Evolutionary conservation across 768 basidiomycete genomes (phyloP), one percentile per base, ranked within the genome.

Genomic region (Clathrus columnatus): DNA sequence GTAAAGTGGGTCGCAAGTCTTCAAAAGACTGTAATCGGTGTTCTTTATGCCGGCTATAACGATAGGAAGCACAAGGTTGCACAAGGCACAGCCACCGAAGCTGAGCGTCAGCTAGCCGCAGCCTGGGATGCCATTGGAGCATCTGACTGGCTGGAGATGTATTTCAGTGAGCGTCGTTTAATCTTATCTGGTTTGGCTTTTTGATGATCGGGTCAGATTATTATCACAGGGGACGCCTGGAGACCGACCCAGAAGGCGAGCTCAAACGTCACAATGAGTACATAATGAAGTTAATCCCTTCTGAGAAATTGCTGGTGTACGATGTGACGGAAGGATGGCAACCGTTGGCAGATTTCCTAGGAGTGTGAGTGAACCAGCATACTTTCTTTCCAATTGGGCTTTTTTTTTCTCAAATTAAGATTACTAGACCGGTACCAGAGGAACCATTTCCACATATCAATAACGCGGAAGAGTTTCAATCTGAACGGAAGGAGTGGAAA

Each of bases 391-490:
- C 17, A 17, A 10, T 7, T 41, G 11, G 24, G 20, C 11, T 11
- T 14, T 7, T 21, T 14, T 32, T n/a, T n/a, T n/a, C n/a, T n/a
- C n/a, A 41, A 53, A 14, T n/a, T 44, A 11, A 11, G 5, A 23
- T 44, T 41, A n/a, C n/a, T 30, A 53, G 51, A 4, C 32, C 36
- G 24, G 27, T 23, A 26, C 51, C 51, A 6, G 23, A 20, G 14
- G n/a, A 10, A 14, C 51, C 51, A 5, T 53, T 53, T 29, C 51
- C 51, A n/a, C 51, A 53, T 23, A 24, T 53, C 18, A 53, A 53
- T 24, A 43, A 53, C 23, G 27, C 51, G 4, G 51, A 32, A 17
- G 7, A 32, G 10, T 51, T 51, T 23, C n/a, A n/a, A n/a, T n/a
- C n/a, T n/a, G n/a, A n/a, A n/a, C n/a, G n/a, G n/a, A n/a, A n/a